Evolutionary conservation across 2,329 filamentous ascomycete species (phyloP).

Genomic region (Pseudocercospora macadamiae): DNA sequence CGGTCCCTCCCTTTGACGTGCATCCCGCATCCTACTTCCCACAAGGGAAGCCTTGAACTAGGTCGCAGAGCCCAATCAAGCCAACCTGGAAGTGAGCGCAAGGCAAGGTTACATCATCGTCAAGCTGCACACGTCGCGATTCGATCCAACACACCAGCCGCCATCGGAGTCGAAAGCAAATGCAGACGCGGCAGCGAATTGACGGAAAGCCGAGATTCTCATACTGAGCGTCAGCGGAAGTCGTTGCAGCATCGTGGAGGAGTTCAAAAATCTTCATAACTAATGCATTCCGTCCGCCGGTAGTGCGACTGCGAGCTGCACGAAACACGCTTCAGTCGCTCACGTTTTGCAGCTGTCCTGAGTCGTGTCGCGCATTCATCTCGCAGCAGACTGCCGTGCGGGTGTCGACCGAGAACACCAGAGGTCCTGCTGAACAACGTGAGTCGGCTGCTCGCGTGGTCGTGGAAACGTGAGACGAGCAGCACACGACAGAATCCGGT

Average conservation of each 20-base stretch:
- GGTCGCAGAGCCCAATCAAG: conserved; percentile 3
- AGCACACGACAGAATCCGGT: background rate
- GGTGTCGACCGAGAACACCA: background rate
- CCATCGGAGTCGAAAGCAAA: conserved; percentile 6
- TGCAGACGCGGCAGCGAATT: conserved; percentile 6
- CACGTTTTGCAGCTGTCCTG: background rate
- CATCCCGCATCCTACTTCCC: background rate
- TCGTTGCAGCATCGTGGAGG: conserved; percentile 3
- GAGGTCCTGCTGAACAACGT: background rate
- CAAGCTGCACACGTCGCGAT: background rate
- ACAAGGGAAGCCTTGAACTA: background rate
- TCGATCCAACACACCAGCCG: conserved; percentile 4
- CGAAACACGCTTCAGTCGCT: background rate
- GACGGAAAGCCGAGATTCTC: conserved; percentile 2
- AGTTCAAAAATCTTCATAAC: background rate
- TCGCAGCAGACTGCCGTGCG: background rate
- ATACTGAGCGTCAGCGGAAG: conserved; percentile 4
- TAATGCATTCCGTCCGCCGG: background rate
- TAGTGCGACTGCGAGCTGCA: background rate
- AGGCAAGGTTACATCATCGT: background rate
- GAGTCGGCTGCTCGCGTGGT: conserved; percentile 10
- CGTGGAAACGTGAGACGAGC: conserved; percentile 1
- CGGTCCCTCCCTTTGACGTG: background rate
- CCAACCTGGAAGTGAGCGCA: background rate
- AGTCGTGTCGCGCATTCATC: background rate